phyloP scores from a whole-genome alignment of 2,329 filamentous ascomycete species.

The Stylonectria norvegica region DNA sequence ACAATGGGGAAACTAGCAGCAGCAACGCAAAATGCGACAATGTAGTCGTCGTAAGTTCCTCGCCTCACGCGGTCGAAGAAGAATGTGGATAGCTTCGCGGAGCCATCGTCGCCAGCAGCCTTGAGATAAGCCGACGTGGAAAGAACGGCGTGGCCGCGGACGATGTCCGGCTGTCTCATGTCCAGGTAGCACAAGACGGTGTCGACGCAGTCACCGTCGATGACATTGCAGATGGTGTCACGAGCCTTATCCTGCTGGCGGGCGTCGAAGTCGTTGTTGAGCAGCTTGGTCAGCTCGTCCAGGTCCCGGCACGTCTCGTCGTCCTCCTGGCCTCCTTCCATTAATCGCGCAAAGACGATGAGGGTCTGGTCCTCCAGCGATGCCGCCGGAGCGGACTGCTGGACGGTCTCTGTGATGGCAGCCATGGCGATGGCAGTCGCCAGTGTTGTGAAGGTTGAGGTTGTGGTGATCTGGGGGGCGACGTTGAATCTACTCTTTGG shows the following conservation, averaged over 20 bases:
- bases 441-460: not conserved
- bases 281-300: slow-evolving; percentile 56
- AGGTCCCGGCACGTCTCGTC: slow-evolving; percentile 62
- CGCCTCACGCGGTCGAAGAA: slow-evolving; percentile 69
- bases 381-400: slow-evolving; percentile 30
- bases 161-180: slow-evolving; percentile 68
- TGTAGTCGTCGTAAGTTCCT: slow-evolving; percentile 81
- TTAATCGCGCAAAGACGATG: slow-evolving; percentile 80
- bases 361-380: slow-evolving; percentile 62
- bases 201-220: slow-evolving; percentile 75
- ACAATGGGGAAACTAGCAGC: slow-evolving; percentile 83
- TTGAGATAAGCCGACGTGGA: slow-evolving; percentile 82
- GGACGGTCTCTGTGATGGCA: slow-evolving; percentile 25
- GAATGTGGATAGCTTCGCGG: slow-evolving; percentile 67
- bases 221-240: slow-evolving; percentile 54
- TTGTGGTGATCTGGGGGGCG: not conserved
- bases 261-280: slow-evolving; percentile 52
- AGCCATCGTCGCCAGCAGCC: slow-evolving; percentile 67
- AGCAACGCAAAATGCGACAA: slow-evolving; percentile 90
- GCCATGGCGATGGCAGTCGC: slow-evolving; percentile 10
- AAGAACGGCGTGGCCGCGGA: slow-evolving; percentile 78
- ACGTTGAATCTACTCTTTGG: not conserved
- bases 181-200: slow-evolving; percentile 85
- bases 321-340: slow-evolving; percentile 86
- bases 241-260: slow-evolving; percentile 41